phyloP scores from a whole-genome alignment of 306 rosid species.

The Malus sieversii region DNA sequence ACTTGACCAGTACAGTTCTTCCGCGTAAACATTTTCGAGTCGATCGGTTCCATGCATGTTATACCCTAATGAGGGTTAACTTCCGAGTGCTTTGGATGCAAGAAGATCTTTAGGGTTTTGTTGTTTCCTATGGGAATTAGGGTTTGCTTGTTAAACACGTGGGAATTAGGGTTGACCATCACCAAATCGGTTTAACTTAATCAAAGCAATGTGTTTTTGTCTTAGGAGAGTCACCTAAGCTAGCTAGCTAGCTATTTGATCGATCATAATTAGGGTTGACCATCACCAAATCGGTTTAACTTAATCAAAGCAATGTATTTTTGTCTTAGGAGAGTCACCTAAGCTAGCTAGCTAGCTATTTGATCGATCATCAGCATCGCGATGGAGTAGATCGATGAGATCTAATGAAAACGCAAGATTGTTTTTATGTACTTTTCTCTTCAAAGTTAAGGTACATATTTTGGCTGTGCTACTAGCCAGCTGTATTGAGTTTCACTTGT shows the following conservation, averaged over 20 bases:
- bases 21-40: not conserved
- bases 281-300: constrained; percentile 9
- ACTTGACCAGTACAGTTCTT: not conserved
- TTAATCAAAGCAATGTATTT: constrained; percentile 17
- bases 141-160: not conserved
- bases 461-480: constrained; percentile 1
- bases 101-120: not conserved
- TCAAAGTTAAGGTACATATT: constrained; percentile 58
- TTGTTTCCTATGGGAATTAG: not conserved
- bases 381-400: constrained; percentile 12
- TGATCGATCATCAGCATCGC: not conserved
- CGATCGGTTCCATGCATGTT: not conserved
- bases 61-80: not conserved
- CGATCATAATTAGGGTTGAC: not conserved
- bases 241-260: not conserved
- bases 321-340: constrained; percentile 7
- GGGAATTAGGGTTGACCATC: not conserved
- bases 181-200: constrained; percentile 6
- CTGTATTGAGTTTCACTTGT: constrained; percentile 42
- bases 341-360: not conserved
- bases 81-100: not conserved
- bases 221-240: constrained; percentile 7
- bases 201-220: constrained; percentile 18
- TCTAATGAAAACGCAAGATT: constrained; percentile 2
- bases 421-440: constrained; percentile 39